Conservation (phyloP, 1,284 basidiomycete genomes). For the Sporisorium reilianum region DNA sequence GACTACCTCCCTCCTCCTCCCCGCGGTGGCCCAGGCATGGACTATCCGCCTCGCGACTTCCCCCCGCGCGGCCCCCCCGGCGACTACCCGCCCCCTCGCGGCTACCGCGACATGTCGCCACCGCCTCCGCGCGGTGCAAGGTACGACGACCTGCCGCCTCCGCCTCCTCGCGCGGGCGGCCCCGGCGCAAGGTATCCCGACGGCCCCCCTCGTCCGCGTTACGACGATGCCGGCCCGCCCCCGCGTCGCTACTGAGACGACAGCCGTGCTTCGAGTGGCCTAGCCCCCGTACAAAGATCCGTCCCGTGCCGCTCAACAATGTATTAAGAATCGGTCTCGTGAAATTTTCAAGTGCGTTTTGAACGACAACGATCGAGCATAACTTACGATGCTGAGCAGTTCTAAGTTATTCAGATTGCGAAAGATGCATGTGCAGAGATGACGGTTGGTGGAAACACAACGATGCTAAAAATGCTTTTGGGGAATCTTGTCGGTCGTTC, state of each 20-base stretch:
- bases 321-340: not conserved
- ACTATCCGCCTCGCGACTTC: slow-evolving; percentile 57
- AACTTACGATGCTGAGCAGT: not conserved
- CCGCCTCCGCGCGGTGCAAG: slow-evolving; percentile 49
- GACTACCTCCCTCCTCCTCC: slow-evolving; percentile 49
- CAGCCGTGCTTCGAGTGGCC: too few relatives aligned
- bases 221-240: slow-evolving; percentile 49
- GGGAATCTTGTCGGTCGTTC: not conserved
- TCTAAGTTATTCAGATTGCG: slow-evolving; percentile 8
- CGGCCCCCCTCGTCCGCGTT: slow-evolving; percentile 40
- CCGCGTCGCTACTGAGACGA: slow-evolving; percentile 48
- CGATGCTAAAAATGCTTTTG: too few relatives aligned
- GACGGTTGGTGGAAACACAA: not conserved
- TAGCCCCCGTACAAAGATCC: slow-evolving; percentile 19
- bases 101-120: slow-evolving; percentile 49
- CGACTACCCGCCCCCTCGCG: slow-evolving; percentile 57
- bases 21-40: slow-evolving; percentile 45
- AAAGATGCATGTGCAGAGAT: slow-evolving; percentile 10
- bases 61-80: slow-evolving; percentile 55
- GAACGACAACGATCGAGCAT: not conserved
- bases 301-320: too few relatives aligned
- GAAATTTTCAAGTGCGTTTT: not conserved
- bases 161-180: slow-evolving; percentile 44
- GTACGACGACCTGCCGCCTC: slow-evolving; percentile 58
- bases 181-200: slow-evolving; percentile 42